Base-by-base conservation (phyloP, 1,284 basidiomycete species). In the Caloboletus inedulis region DNA sequence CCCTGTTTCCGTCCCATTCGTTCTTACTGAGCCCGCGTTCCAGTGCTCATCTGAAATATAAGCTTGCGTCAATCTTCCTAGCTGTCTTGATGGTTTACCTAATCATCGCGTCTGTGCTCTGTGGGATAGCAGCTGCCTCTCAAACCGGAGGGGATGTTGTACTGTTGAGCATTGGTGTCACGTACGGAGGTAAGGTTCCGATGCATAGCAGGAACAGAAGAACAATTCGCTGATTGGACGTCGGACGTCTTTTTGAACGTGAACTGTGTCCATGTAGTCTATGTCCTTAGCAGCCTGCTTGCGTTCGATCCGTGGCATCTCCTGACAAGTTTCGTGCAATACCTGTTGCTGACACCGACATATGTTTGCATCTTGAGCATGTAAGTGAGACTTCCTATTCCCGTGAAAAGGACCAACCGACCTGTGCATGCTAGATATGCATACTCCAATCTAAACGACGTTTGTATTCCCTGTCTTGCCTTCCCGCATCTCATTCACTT, bases 271-370 rank as follows among this genome's bases (percentile, higher is more conserved):
- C 23, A 54, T 52, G 37, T 59, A 82, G 85, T 91, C 34, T 96
- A 91, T 67, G 74, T 85, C 7, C 69, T 85, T 35, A 83, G 87
- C 39, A 91, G 91, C 61, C 58, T 97, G n/a, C 73, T 98, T 16
- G 91, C 94, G 0, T 82, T 97, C 55, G 95, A 98, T 71, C 93
- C 94, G 14, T 91, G 94, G 85, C 91, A 96, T 72, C 84, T 97
- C 71, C 51, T 98, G 56, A 98, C 94, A 2, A 93, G 90, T 62
- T 95, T 95, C 65, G 58, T 88, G 7, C 94, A 93, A 53, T 98
- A 97, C 68, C 72, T 98, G 58, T 74, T 99, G 16, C 77, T 98
- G 54, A 86, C 87, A 2, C 91, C 92, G 4, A 87, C 87, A n/a
- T 95, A 93, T 62, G 84, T 95, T 70, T 94, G 91, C 67, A 79